These are phyloP conservation scores for Candida endomychidarum DNA, from an alignment of 805 yeast species.

Conservation along the genomic window DNA sequence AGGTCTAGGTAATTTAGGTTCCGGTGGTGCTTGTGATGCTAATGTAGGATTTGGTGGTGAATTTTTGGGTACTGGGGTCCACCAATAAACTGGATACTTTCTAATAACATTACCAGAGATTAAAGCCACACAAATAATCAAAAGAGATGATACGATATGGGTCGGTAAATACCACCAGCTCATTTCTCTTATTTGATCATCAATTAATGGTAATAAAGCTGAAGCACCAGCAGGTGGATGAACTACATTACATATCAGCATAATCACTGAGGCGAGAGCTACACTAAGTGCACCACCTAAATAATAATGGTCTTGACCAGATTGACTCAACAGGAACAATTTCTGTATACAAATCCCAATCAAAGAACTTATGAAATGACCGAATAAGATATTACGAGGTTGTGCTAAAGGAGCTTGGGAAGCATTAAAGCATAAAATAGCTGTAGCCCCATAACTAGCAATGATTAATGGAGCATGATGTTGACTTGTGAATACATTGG, in stretches of 20 bases:
- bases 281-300: slow-evolving; percentile 59
- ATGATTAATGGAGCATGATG: slow-evolving; percentile 50
- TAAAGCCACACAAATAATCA: slow-evolving; percentile 51
- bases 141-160: slow-evolving; percentile 48
- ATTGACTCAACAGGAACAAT: slow-evolving; percentile 46
- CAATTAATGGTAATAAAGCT: slow-evolving; percentile 56
- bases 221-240: slow-evolving; percentile 78
- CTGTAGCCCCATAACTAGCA: slow-evolving; percentile 63
- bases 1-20: slow-evolving; percentile 2
- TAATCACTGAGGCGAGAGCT: slow-evolving; percentile 50
- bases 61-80: slow-evolving; percentile 40
- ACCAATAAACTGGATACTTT: slow-evolving; percentile 60
- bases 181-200: slow-evolving; percentile 44
- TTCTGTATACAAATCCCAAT: slow-evolving; percentile 56
- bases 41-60: background rate
- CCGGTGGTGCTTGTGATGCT: background rate
- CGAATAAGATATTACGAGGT: slow-evolving; percentile 58
- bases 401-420: slow-evolving; percentile 60
- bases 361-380: slow-evolving; percentile 53
- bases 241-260: slow-evolving; percentile 54
- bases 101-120: slow-evolving; percentile 54
- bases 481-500: slow-evolving; percentile 38
- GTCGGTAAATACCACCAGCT: slow-evolving; percentile 68
- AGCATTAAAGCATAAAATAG: slow-evolving; percentile 57
- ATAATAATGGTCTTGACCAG: slow-evolving; percentile 51